phyloP scores from a whole-genome alignment of 257 asterid genomes.

The Oldenlandia corymbosa region DNA sequence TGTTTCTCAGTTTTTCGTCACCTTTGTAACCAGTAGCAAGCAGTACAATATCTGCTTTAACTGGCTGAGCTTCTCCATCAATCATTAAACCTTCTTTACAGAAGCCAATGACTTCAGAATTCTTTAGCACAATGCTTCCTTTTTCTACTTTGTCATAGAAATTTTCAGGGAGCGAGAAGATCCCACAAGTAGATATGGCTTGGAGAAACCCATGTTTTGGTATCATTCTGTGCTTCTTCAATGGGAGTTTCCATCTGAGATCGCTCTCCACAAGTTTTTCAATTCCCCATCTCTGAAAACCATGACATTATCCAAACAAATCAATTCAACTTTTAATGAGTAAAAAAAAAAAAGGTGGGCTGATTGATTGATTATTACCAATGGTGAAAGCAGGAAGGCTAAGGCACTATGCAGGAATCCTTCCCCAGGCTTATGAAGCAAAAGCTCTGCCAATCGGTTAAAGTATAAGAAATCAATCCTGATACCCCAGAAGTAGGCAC shows the following conservation, averaged over 20 bases:
- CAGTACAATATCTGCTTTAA: slow-evolving; percentile 44
- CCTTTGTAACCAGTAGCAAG: slow-evolving; percentile 63
- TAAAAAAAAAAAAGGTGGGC: not conserved
- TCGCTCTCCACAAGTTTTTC: slow-evolving; percentile 50
- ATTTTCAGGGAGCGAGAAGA: slow-evolving; percentile 27
- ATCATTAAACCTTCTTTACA: slow-evolving; percentile 39
- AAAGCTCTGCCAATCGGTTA: slow-evolving; percentile 53
- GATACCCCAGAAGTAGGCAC: slow-evolving; percentile 34
- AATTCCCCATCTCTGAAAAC: slow-evolving; percentile 45
- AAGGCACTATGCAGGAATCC: slow-evolving; percentile 25
- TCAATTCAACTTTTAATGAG: too few species aligned
- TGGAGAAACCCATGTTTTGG: slow-evolving; percentile 42
- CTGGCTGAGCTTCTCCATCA: slow-evolving; percentile 31
- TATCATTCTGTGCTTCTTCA: slow-evolving; percentile 48
- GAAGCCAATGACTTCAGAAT: slow-evolving; percentile 25
- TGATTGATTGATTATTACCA: too few species aligned
- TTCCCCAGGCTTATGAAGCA: slow-evolving; percentile 75
- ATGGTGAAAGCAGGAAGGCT: slow-evolving; percentile 48
- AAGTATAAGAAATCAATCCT: slow-evolving; percentile 26
- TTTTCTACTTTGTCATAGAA: slow-evolving; percentile 52
- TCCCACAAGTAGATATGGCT: slow-evolving; percentile 35
- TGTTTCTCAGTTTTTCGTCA: slow-evolving; percentile 41
- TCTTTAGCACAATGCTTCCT: slow-evolving; percentile 44
- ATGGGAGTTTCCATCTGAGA: slow-evolving; percentile 39
- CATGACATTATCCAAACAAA: not conserved